Base-by-base conservation (phyloP, 495 filamentous ascomycete species). In the Aspergillus heteromorphus region DNA sequence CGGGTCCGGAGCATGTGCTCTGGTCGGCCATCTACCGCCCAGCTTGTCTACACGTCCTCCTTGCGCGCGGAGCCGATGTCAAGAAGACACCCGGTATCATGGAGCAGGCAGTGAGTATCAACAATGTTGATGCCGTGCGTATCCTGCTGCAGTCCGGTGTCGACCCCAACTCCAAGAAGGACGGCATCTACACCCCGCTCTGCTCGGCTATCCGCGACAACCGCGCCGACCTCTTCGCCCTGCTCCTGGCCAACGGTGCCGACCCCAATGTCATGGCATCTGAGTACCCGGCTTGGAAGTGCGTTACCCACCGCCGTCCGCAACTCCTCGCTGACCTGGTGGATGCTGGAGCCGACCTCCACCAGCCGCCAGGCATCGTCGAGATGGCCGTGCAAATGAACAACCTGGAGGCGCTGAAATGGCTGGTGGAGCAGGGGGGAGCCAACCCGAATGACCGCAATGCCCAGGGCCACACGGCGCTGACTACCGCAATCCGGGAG, bases 181-280 rank as follows among this genome's bases (percentile, higher is more conserved):
- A 82, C 51, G 79, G 78, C 27, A 72, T 76, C 47, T 81, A 80
- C 61, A 81, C 80, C 4, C 80, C 80, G 0, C 65, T 83, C 0
- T 81, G 76, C 65, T 79, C 80, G 2, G 69, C 79, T 13, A 81
- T 83, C 58, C 75, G 79, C 25, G 76, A 82, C 50, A 73, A 81
- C 50, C 67, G 74, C 27, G 48, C 66, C 14, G 74, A 79, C 57
- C 77, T 84, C 45, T 66, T 84, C 10, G 54, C 71, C 20, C 65
- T 80, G 7, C 69, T 84, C 0, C 69, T 82, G 14, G 56, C 62
- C 11, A 68, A 72, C 34, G 75, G 76, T 11, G 79, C 79, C 10
- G 73, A 81, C 59, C 78, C 81, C 5, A 84, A 82, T 52, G 52
- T 75, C 10, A 67, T 68, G 45, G 76, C 78, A 23, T 72, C 72